Conservation (phyloP, 495 filamentous ascomycete genomes). For the Aspergillus egyptiacus region DNA sequence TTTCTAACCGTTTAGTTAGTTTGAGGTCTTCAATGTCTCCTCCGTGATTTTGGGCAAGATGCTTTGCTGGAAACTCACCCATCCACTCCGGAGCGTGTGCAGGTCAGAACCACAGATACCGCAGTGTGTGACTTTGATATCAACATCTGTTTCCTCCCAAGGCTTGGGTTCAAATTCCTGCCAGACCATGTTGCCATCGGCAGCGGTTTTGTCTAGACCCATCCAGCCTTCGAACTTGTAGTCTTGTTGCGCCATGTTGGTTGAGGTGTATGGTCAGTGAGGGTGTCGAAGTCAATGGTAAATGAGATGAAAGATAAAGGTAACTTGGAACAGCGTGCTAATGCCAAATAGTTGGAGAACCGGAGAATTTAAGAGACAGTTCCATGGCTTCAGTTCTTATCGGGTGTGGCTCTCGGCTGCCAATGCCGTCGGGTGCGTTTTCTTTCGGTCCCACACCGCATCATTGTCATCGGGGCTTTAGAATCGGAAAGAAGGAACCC, state of each 20-base stretch:
- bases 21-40: not conserved
- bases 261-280: not conserved
- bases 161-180: constrained; percentile 70
- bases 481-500: constrained; percentile 1
- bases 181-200: constrained; percentile 76
- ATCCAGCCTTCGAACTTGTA: constrained; percentile 83
- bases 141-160: constrained; percentile 74
- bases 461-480: not conserved
- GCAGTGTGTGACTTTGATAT: constrained; percentile 42
- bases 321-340: not conserved
- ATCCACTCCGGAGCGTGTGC: constrained; percentile 69
- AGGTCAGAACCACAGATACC: constrained; percentile 54
- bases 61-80: constrained; percentile 37
- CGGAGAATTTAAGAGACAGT: constrained; percentile 3
- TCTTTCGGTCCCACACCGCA: not conserved
- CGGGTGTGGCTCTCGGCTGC: not conserved
- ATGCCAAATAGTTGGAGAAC: not conserved
- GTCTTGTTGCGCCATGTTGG: constrained; percentile 33
- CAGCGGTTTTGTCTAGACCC: constrained; percentile 50
- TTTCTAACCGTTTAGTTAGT: constrained; percentile 18
- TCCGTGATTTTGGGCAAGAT: not conserved
- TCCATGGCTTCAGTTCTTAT: not conserved
- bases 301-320: not conserved
- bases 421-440: not conserved
- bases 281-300: not conserved